phyloP scores from a whole-genome alignment of 2,329 filamentous ascomycete species.

The Bipolaris sorokiniana region DNA sequence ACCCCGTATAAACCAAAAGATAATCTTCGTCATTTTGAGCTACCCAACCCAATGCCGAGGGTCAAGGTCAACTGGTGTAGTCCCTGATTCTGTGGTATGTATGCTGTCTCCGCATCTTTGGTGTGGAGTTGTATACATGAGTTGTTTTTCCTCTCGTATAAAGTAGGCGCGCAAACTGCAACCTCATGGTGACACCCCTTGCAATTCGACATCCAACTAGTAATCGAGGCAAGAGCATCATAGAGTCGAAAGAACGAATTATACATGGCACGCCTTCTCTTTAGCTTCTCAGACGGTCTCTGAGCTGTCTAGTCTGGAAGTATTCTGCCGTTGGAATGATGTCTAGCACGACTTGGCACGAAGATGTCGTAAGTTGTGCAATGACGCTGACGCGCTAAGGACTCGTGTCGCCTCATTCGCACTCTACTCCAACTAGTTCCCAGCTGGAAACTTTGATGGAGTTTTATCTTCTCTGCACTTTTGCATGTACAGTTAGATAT shows the following conservation, averaged over 20 bases:
- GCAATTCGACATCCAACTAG: background rate
- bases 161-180: too few species aligned
- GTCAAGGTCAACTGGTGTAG: background rate
- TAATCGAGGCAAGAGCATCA: background rate
- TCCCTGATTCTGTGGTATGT: background rate
- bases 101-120: background rate
- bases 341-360: background rate
- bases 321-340: background rate
- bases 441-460: background rate
- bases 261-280: background rate
- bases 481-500: too few species aligned
- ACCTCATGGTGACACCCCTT: background rate
- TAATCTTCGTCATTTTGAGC: background rate
- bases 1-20: conserved; percentile 6
- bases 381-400: background rate
- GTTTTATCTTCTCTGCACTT: too few species aligned
- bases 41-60: background rate
- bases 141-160: background rate
- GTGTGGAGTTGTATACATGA: background rate
- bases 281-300: background rate
- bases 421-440: background rate
- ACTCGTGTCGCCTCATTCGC: background rate
- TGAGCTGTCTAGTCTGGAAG: background rate
- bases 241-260: background rate
- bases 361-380: background rate